Evolutionary conservation across 2,329 filamentous ascomycete genomes (phyloP).

Genomic region (Calonectria montana): DNA sequence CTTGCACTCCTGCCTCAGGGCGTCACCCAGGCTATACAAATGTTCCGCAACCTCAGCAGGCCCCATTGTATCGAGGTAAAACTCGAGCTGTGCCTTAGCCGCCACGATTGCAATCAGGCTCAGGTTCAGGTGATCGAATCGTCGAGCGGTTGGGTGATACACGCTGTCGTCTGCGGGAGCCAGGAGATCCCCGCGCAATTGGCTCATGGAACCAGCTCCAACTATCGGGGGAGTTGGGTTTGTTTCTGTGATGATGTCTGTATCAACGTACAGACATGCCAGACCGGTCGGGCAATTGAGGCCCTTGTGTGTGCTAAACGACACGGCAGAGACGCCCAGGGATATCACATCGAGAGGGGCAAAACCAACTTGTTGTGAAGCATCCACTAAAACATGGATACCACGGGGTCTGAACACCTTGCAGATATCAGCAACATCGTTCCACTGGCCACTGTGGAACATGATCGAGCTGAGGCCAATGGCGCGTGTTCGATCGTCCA

Average conservation of each 20-base stretch:
- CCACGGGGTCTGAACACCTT: slow-evolving; percentile 37
- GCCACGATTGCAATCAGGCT: slow-evolving; percentile 39
- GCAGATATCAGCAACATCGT: slow-evolving; percentile 45
- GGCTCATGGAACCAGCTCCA: slow-evolving; percentile 37
- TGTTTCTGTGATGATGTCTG: slow-evolving; percentile 30
- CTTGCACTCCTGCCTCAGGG: slow-evolving; percentile 29
- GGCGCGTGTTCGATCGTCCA: slow-evolving; percentile 44
- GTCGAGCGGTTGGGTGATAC: slow-evolving; percentile 38
- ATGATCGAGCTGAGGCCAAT: slow-evolving; percentile 48
- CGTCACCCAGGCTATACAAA: slow-evolving; percentile 38
- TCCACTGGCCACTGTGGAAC: slow-evolving; percentile 48
- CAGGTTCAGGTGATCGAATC: slow-evolving; percentile 47
- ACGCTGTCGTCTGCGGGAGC: slow-evolving; percentile 28
- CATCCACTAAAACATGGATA: slow-evolving; percentile 46
- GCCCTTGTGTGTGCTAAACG: slow-evolving; percentile 49
- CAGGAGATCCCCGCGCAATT: slow-evolving; percentile 33
- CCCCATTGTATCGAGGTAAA: slow-evolving; percentile 43
- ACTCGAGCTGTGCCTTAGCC: slow-evolving; percentile 38
- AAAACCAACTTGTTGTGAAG: slow-evolving; percentile 50
- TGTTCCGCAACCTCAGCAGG: slow-evolving; percentile 40
- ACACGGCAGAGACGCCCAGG: slow-evolving; percentile 43
- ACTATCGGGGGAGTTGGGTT: slow-evolving; percentile 44
- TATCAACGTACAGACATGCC: slow-evolving; percentile 44
- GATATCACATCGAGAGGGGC: slow-evolving; percentile 40
- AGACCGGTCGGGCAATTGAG: slow-evolving; percentile 47